Base-by-base conservation (phyloP, 2,329 filamentous ascomycete species). In the Venturia pyrina region DNA sequence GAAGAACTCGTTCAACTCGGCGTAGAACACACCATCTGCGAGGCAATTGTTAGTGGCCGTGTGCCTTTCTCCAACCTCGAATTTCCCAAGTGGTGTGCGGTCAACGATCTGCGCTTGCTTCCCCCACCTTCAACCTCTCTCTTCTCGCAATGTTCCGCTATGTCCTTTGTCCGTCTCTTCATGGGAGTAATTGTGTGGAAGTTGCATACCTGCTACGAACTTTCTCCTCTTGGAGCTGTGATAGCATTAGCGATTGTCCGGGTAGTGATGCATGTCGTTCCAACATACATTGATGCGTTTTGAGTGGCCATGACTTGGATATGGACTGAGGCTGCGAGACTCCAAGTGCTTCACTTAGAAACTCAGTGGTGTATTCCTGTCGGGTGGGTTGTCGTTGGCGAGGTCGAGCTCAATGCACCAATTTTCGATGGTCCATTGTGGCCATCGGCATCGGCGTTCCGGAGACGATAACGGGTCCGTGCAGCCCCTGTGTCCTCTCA, bases 1-100 rank as follows among this genome's bases (percentile, higher is more conserved):
- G 91, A 99, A 99, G 90, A 99, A 99, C 86, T 99, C 95, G 89
- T 99, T 99, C 83, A 99, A 86, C 85, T 99, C 95, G 86, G 95
- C 95, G 84, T 97, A 99, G 91, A 99, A 99, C 78, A 99, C 95
- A 89, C 95, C 95, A 83, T 99, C 95, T 79, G 71, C 5, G 48
- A 28, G n/a, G 43, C n/a, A 21, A 21, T 8, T 48, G 48, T 66
- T 57, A 66, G 64, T 63, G 19, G n/a, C 17, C 17, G 24, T 50
- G 13, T 46, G 13, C 37, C 24, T 3, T 40, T 40, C 7, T 40
- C 37, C 37, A 40, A 24, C 13, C 60, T 46, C 60, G 15, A 62
- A 43, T 21, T 44, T 17, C 34, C 28, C 40, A 17, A 34, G 43
- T n/a, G 13, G 4, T 62, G 60, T 43, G 60, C 37, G 60, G 44